Evolutionary conservation across 2,329 filamentous ascomycete species (phyloP).

Genomic region (Paecilomyces niveus): DNA sequence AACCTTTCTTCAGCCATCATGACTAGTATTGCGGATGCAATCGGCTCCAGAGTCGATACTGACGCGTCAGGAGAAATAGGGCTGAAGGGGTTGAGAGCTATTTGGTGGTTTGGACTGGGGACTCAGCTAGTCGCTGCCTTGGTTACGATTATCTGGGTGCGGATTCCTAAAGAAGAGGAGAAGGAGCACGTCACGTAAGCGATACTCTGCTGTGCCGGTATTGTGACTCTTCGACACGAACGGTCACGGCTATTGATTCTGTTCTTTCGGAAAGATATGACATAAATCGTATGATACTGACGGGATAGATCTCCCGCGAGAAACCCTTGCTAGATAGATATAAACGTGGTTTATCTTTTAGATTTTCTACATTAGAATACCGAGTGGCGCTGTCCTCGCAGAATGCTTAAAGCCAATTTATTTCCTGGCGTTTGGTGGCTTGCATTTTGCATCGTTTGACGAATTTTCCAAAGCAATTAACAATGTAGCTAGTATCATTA

Average conservation of each 20-base stretch:
- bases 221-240: background rate
- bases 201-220: background rate
- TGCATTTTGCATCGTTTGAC: background rate
- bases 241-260: background rate
- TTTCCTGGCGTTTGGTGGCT: background rate
- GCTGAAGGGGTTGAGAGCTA: constrained; percentile 30
- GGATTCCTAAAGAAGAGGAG: constrained; percentile 36
- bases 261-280: background rate
- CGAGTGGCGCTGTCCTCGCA: background rate
- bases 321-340: background rate
- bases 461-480: background rate
- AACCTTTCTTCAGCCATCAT: constrained; percentile 39
- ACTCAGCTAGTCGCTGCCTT: constrained; percentile 27
- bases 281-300: background rate
- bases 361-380: background rate
- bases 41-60: constrained; percentile 22
- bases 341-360: background rate
- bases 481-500: too few relatives aligned
- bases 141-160: constrained; percentile 31
- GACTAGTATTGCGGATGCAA: constrained; percentile 17
- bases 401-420: background rate
- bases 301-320: background rate
- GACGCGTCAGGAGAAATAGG: constrained; percentile 16
- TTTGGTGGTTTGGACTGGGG: constrained; percentile 36
- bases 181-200: constrained; percentile 21